These are phyloP conservation scores for Sclerotinia glacialis DNA, from an alignment of 2,329 filamentous ascomycete species.

Conservation along the genomic window DNA sequence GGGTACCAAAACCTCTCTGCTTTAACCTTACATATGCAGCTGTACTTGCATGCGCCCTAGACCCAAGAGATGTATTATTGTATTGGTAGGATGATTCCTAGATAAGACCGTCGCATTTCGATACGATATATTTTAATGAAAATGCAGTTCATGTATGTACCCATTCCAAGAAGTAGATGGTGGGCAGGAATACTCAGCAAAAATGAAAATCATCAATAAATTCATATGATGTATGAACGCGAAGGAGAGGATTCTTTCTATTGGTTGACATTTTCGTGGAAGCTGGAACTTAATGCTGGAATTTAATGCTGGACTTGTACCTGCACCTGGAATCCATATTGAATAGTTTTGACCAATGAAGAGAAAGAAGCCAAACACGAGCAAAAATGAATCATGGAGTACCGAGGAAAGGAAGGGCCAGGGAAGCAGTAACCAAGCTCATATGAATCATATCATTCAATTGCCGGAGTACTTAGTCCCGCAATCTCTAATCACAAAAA, in stretches of 20 bases:
- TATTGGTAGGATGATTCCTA: background rate
- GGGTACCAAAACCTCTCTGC: background rate
- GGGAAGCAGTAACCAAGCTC: too few species aligned
- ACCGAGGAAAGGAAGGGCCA: background rate
- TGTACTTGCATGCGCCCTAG: background rate
- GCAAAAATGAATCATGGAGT: background rate
- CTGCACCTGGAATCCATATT: too few species aligned
- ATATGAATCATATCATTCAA: slow-evolving; percentile 5
- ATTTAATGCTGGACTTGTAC: background rate
- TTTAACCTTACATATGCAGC: background rate
- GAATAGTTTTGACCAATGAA: slow-evolving; percentile 2
- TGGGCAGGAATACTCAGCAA: too few species aligned
- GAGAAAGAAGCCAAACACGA: background rate
- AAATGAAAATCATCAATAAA: background rate
- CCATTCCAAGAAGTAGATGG: background rate
- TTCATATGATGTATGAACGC: too few species aligned
- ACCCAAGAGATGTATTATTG: background rate
- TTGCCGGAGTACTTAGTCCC: background rate
- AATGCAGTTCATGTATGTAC: background rate
- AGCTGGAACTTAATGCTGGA: background rate
- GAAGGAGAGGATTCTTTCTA: background rate
- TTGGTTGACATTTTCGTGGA: background rate
- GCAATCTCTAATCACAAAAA: slow-evolving; percentile 4
- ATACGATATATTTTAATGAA: background rate
- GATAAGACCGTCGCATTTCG: too few species aligned